Base-by-base conservation (phyloP, 306 rosid species). In the Trifolium pratense region DNA sequence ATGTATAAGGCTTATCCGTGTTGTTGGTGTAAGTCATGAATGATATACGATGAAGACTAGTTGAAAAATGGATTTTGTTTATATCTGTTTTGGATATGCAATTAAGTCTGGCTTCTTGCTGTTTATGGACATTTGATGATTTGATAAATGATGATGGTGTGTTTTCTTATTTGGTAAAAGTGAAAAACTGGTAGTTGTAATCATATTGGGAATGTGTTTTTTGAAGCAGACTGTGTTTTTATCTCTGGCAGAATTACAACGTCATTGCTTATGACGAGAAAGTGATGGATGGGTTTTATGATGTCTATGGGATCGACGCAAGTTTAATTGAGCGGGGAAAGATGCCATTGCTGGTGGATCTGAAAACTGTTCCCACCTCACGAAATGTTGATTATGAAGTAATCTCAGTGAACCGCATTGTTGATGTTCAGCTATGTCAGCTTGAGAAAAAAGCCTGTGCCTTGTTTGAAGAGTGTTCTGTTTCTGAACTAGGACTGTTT, bases 231-330 rank as follows among this genome's bases (percentile, higher is more conserved):
- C 75, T 84, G 36, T 46, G 51, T 31, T 75, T 46, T 64, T 57
- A 68, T 81, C 61, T 48, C 73, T 48, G 78, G 86, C 97, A 95
- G 99, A 91, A 86, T 84, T 91, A 95, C 77, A 95, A 88, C 84
- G 86, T 89, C 66, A 87, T 95, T 78, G 84, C 85, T 78, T 92
- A 91, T 79, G 86, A 87, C 34, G 99, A 95, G 78, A 89, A 88
- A 75, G 89, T 95, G 86, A 80, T 87, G 88, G 97, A 95, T 78
- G 99, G 97, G 67, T 95, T 95, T 87, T 95, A 95, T 77, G 99
- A 92, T 70, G 91, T 85, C 58, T 90, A 87, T 77, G 89, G 93
- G 73, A 83, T 89, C 40, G 78, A 92, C 63, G 75, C 96, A 17
- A 85, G 76, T 68, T 82, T 80, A 68, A 75, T 80, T 75, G 90